Conservation (phyloP, 768 basidiomycete genomes). For the Coprinopsis cinerea region DNA sequence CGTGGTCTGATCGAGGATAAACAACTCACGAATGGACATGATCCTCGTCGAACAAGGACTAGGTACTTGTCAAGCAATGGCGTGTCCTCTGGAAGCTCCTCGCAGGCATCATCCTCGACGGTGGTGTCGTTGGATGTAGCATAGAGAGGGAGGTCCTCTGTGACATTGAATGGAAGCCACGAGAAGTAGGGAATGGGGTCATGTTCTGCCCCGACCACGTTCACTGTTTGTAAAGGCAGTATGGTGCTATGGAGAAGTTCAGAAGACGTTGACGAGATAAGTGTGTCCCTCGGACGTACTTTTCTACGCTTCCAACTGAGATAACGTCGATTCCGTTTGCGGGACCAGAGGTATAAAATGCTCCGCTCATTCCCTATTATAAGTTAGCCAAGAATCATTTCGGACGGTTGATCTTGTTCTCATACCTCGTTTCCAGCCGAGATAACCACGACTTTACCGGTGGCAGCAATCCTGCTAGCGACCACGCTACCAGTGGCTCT, state of each 20-base stretch:
- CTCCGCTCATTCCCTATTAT: conserved; percentile 43
- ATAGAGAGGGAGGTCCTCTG: conserved; percentile 44
- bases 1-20: neutral
- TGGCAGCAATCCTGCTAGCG: conserved; percentile 37
- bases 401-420: neutral
- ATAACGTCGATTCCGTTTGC: conserved; percentile 51
- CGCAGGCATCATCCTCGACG: conserved; percentile 51
- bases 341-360: conserved; percentile 55
- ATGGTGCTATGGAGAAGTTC: conserved; percentile 24
- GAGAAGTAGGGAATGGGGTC: conserved; percentile 44
- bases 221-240: conserved; percentile 44
- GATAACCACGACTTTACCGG: conserved; percentile 42
- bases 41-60: conserved; percentile 52
- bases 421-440: conserved; percentile 37
- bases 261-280: neutral
- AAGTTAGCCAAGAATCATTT: neutral
- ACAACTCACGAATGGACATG: conserved; percentile 45
- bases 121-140: conserved; percentile 50
- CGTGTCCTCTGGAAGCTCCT: conserved; percentile 42
- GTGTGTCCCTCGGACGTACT: conserved; percentile 24
- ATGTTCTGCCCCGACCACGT: conserved; percentile 37
- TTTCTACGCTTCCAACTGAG: conserved; percentile 51
- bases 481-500: conserved; percentile 7
- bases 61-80: conserved; percentile 49
- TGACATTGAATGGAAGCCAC: conserved; percentile 39